Base-by-base conservation (phyloP, 2,329 filamentous ascomycete species). In the Fusarium lyarnte region DNA sequence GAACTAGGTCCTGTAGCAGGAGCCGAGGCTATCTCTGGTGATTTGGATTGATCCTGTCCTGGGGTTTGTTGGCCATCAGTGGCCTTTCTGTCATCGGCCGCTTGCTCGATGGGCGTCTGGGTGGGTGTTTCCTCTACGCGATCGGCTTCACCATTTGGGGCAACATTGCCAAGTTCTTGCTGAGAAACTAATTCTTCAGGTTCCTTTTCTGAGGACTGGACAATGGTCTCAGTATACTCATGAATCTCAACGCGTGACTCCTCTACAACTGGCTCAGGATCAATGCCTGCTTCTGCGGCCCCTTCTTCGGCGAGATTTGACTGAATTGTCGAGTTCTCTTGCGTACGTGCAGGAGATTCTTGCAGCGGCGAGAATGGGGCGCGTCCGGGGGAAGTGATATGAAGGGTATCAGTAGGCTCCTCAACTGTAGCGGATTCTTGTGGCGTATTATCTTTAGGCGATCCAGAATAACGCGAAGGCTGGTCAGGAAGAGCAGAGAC, bases 201-300 rank as follows among this genome's bases (percentile, higher is more conserved):
- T 27, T 71, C 45, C 9, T 64, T 73, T 42, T 73, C 70, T 12
- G 70, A 73, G 8, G 70, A 73, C n/a, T 73, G 70, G n/a, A 73
- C 41, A 23, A 73, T 58, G 16, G 66, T 73, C 35, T 73, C 70
- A 9, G 39, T 60, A n/a, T 72, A 51, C 36, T 72, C 58, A 35
- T 65, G 41, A 33, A 68, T 59, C 45, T 73, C 62, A 38, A 71
- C 38, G 35, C 66, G 70, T 25, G 49, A 54, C 41, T 61, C 61
- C 29, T 42, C 59, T 8, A 58, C 39, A 6, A 19, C 31, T 5
- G 54, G 52, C 11, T 42, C 63, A 8, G 25, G 23, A 35, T 36
- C 43, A 25, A 43, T n/a, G 17, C 43, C 54, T 16, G 58, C 51
- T 5, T 54, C 49, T 16, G 11, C 16, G 8, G 12, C 4, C 2